These are phyloP conservation scores for Brassica cretica DNA, from an alignment of 345 rosid genomes.

Conservation along the genomic window DNA sequence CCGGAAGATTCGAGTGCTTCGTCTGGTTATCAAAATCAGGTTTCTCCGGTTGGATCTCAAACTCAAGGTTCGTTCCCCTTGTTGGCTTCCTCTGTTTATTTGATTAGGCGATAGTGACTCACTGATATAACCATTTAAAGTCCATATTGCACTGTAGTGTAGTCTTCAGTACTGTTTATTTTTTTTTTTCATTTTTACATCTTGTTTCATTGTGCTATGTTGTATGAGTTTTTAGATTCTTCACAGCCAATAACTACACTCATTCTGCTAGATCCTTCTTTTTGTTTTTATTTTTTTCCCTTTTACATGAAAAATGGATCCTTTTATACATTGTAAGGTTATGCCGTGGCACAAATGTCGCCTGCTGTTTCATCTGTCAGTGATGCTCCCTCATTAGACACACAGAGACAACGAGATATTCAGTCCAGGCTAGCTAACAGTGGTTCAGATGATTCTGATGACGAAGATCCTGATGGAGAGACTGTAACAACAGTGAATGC, in stretches of 20 bases:
- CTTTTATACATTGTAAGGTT: not conserved
- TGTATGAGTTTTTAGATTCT: not conserved
- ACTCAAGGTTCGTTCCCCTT: slow-evolving; percentile 34
- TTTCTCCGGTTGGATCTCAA: slow-evolving; percentile 39
- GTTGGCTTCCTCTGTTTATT: not conserved
- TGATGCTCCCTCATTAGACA: slow-evolving; percentile 31
- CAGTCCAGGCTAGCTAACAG: slow-evolving; percentile 45
- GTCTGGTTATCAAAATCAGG: slow-evolving; percentile 36
- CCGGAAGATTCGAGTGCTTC: slow-evolving; percentile 50
- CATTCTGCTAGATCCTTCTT: not conserved
- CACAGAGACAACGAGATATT: slow-evolving; percentile 10
- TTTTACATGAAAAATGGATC: not conserved
- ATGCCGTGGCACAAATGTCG: not conserved
- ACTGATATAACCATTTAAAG: not conserved
- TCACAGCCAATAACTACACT: not conserved
- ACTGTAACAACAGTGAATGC: slow-evolving; percentile 54
- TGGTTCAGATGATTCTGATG: slow-evolving; percentile 83
- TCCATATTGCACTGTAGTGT: not conserved
- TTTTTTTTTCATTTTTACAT: not conserved
- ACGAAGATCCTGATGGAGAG: slow-evolving; percentile 71
- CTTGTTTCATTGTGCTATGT: slow-evolving; percentile 2
- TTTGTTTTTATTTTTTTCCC: not conserved
- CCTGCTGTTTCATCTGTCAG: slow-evolving; percentile 16
- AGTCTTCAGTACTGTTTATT: not conserved
- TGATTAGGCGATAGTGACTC: not conserved